These are phyloP conservation scores for Lolium perenne DNA, from an alignment of 176 grass and related monocot species.

Conservation along the genomic window DNA sequence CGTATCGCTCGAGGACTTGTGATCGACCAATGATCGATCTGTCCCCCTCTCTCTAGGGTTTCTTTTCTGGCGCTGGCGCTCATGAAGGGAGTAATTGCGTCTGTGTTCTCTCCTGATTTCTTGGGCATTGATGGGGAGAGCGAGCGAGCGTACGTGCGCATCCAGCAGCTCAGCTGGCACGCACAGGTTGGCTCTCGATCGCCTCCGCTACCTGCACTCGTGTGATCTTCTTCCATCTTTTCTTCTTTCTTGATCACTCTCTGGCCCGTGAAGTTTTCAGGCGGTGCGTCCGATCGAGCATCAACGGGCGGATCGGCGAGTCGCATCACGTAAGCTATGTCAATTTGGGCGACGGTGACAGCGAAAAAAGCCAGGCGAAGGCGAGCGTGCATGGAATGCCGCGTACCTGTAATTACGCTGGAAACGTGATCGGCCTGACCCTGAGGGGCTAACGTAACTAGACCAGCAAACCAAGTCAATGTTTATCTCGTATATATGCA, in stretches of 20 bases:
- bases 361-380: not conserved
- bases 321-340: not conserved
- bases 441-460: not conserved
- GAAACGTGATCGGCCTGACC: not conserved
- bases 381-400: not conserved
- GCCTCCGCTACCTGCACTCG: not conserved
- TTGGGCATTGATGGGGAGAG: conserved; percentile 58
- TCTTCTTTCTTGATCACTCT: not conserved
- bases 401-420: not conserved
- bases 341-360: not conserved
- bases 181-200: not conserved
- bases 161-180: conserved; percentile 27
- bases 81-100: conserved; percentile 57
- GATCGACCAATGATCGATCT: not conserved
- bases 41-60: not conserved
- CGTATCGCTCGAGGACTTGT: conserved; percentile 35
- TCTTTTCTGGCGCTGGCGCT: conserved; percentile 19
- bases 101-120: conserved; percentile 56
- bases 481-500: not conserved
- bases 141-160: not conserved
- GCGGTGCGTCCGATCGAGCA: conserved; percentile 19
- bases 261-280: not conserved
- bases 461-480: not conserved
- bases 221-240: not conserved
- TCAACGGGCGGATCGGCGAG: not conserved